These are phyloP conservation scores for Castanopsis chinensis DNA, from an alignment of 306 rosid species.

Conservation along the genomic window DNA sequence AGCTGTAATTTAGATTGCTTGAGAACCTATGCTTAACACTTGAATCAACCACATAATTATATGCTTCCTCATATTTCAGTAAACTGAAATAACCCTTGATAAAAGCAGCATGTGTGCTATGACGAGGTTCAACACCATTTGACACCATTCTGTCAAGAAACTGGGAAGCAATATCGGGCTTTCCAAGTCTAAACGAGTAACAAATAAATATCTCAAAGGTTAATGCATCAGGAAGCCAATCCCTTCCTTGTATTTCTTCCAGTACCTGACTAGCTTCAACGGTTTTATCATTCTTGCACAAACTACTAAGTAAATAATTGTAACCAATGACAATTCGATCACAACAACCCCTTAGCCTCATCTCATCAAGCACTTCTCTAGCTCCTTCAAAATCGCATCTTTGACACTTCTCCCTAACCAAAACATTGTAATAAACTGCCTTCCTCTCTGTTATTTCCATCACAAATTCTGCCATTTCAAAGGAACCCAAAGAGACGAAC, in stretches of 20 bases:
- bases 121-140: constrained; percentile 58
- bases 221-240: constrained; percentile 41
- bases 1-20: constrained; percentile 47
- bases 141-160: constrained; percentile 52
- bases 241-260: constrained; percentile 40
- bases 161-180: constrained; percentile 40
- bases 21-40: constrained; percentile 34
- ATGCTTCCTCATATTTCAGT: constrained; percentile 55
- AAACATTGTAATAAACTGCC: constrained; percentile 41
- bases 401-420: constrained; percentile 50
- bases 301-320: constrained; percentile 53
- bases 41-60: constrained; percentile 43
- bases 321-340: constrained; percentile 29
- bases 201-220: constrained; percentile 53
- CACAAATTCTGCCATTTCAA: constrained; percentile 48
- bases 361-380: constrained; percentile 39
- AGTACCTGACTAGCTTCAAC: constrained; percentile 41
- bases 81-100: constrained; percentile 57
- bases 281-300: constrained; percentile 44
- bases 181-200: constrained; percentile 33
- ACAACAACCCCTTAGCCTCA: constrained; percentile 49
- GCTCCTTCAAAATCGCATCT: constrained; percentile 50
- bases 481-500: constrained; percentile 40
- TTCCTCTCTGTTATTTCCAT: constrained; percentile 41
- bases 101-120: constrained; percentile 54